A percentile compares a stretch with the other conserved stretches of the same genome.
Evolutionary conservation across 2,329 filamentous ascomycete genomes (phyloP).

Genomic region (Xylariaceae sp.): DNA sequence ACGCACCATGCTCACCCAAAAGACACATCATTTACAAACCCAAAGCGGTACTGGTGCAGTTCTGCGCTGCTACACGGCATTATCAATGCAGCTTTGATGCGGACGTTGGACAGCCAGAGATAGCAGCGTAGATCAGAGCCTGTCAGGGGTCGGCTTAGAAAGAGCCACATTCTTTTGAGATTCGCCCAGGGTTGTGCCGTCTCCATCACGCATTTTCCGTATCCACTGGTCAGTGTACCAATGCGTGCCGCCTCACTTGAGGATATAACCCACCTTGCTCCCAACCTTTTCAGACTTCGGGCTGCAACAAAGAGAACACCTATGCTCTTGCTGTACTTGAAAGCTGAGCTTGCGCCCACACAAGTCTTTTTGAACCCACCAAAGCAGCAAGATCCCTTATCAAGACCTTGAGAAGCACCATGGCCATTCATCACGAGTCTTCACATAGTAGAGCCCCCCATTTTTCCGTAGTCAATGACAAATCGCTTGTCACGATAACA

Average conservation of each 20-base stretch:
- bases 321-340: constrained; percentile 2
- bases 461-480: constrained; percentile 6
- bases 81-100: constrained; percentile 15
- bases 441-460: constrained; percentile 1
- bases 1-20: constrained; percentile 5
- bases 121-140: constrained; percentile 8
- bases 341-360: neutral
- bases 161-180: constrained; percentile 8
- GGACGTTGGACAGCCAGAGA: constrained; percentile 9
- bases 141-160: constrained; percentile 6
- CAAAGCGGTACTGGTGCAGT: constrained; percentile 17
- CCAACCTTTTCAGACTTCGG: neutral
- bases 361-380: constrained; percentile 3
- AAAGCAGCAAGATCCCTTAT: constrained; percentile 1
- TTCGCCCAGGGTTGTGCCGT: constrained; percentile 4
- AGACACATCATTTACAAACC: constrained; percentile 6
- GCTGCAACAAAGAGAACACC: neutral
- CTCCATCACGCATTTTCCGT: constrained; percentile 2
- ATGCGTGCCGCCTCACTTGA: constrained; percentile 1
- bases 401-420: constrained; percentile 3
- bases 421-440: constrained; percentile 11
- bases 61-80: constrained; percentile 16
- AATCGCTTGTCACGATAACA: constrained; percentile 14
- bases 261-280: constrained; percentile 5
- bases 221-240: constrained; percentile 5